Percentiles rank a stretch among this genome's conserved stretches.
Conservation (phyloP, 768 basidiomycete species). For the Cantharellus anzutake region DNA sequence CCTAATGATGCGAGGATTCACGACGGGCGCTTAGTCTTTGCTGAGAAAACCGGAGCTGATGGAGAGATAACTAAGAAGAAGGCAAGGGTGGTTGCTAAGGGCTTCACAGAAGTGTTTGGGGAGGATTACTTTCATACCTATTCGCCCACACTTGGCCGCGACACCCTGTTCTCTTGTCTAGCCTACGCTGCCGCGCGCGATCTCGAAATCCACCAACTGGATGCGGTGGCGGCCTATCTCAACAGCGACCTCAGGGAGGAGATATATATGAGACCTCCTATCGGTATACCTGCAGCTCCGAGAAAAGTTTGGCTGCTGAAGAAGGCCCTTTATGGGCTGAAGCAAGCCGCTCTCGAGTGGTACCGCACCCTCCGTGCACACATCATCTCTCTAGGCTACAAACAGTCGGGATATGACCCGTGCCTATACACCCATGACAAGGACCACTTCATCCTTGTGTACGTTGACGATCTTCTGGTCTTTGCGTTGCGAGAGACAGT, state of each 20-base stretch:
- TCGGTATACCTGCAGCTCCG: slow-evolving; percentile 16
- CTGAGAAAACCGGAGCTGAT: too few species aligned
- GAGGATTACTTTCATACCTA: too few species aligned
- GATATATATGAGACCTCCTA: slow-evolving; percentile 2
- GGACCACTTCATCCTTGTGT: not conserved
- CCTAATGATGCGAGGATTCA: too few species aligned
- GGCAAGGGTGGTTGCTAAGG: too few species aligned
- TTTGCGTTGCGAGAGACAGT: not conserved
- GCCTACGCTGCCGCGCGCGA: slow-evolving; percentile 2
- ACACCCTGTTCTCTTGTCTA: slow-evolving; percentile 8
- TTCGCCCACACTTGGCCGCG: not conserved
- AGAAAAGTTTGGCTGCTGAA: too few species aligned
- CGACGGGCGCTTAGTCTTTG: too few species aligned
- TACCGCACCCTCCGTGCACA: slow-evolving; percentile 11
- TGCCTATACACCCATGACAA: not conserved
- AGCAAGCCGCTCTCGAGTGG: slow-evolving; percentile 20
- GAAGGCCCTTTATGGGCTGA: slow-evolving; percentile 14
- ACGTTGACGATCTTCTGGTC: slow-evolving; percentile 1
- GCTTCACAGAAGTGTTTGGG: too few species aligned
- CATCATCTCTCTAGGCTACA: not conserved
- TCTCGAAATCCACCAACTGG: slow-evolving; percentile 7
- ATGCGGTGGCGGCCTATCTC: slow-evolving; percentile 9
- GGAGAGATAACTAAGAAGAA: too few species aligned
- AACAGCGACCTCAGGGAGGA: too few species aligned
- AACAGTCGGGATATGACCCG: not conserved